phyloP scores from a whole-genome alignment of 257 asterid species.

The Solanum paucissectum region DNA sequence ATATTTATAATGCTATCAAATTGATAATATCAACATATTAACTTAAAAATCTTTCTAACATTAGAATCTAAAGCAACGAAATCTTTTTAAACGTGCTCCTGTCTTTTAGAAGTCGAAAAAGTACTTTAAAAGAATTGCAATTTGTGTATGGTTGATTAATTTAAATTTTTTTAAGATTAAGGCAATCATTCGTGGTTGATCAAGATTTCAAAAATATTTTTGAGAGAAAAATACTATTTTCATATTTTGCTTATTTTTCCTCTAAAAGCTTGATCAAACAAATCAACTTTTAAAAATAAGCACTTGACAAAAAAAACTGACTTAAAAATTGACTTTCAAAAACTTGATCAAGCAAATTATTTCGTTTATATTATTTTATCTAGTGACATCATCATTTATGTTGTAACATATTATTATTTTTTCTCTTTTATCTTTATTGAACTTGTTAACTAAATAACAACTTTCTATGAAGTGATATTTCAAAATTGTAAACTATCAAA shows the following conservation, averaged over 20 bases:
- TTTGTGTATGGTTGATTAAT: neutral
- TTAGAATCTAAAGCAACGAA: neutral
- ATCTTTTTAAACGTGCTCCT: too few relatives aligned
- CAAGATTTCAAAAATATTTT: neutral
- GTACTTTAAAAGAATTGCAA: neutral
- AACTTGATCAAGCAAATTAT: neutral
- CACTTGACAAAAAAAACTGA: neutral
- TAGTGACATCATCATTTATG: neutral
- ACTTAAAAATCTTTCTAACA: neutral
- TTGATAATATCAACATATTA: neutral
- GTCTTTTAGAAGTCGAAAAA: too few relatives aligned
- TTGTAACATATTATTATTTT: neutral
- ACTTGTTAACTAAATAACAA: neutral
- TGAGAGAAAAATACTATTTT: too few relatives aligned
- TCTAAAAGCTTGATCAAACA: neutral
- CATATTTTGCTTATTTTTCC: neutral
- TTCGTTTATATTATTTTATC: neutral
- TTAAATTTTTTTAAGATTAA: too few relatives aligned
- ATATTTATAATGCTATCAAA: neutral
- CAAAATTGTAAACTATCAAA: neutral
- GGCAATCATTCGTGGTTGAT: neutral
- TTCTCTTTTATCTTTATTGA: neutral
- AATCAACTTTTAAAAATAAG: neutral
- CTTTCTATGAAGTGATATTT: neutral
- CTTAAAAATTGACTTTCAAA: neutral